These are phyloP conservation scores for Gastrolobium bilobum DNA, from an alignment of 306 rosid genomes.

Conservation along the genomic window DNA sequence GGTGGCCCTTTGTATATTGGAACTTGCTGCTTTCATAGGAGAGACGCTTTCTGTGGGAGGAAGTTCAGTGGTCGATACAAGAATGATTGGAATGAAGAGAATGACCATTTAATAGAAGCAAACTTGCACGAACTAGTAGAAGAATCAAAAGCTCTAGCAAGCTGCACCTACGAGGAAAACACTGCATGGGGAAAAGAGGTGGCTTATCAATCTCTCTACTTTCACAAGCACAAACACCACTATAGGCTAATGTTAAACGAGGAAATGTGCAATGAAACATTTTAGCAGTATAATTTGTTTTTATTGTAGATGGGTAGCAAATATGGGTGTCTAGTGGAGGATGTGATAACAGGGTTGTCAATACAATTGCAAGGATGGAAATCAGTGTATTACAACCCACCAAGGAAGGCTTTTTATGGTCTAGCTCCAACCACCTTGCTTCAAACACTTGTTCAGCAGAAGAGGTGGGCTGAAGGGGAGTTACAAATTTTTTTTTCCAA, in stretches of 20 bases:
- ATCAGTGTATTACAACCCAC: slow-evolving; percentile 68
- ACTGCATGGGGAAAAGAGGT: slow-evolving; percentile 81
- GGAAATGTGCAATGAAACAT: neutral
- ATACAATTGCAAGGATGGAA: slow-evolving; percentile 74
- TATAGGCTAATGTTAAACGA: neutral
- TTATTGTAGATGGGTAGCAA: slow-evolving; percentile 35
- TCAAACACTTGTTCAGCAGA: slow-evolving; percentile 65
- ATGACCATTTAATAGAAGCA: slow-evolving; percentile 17
- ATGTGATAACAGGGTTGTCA: slow-evolving; percentile 54
- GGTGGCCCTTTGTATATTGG: slow-evolving; percentile 75
- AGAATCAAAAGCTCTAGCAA: slow-evolving; percentile 65
- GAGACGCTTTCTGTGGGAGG: slow-evolving; percentile 67
- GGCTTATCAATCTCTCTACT: neutral
- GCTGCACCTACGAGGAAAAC: slow-evolving; percentile 66
- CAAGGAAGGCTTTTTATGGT: slow-evolving; percentile 65
- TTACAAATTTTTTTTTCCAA: slow-evolving; percentile 50
- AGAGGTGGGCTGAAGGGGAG: slow-evolving; percentile 77
- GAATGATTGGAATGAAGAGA: slow-evolving; percentile 48
- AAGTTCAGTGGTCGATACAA: slow-evolving; percentile 49
- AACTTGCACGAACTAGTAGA: slow-evolving; percentile 51
- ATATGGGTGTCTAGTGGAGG: slow-evolving; percentile 34
- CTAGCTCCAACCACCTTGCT: slow-evolving; percentile 59
- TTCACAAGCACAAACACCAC: neutral
- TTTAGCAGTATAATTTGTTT: neutral
- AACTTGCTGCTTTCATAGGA: slow-evolving; percentile 76